Evolutionary conservation across 495 filamentous ascomycete genomes (phyloP), one percentile per base, ranked within the genome.

Genomic region (Penicillium manginii): DNA sequence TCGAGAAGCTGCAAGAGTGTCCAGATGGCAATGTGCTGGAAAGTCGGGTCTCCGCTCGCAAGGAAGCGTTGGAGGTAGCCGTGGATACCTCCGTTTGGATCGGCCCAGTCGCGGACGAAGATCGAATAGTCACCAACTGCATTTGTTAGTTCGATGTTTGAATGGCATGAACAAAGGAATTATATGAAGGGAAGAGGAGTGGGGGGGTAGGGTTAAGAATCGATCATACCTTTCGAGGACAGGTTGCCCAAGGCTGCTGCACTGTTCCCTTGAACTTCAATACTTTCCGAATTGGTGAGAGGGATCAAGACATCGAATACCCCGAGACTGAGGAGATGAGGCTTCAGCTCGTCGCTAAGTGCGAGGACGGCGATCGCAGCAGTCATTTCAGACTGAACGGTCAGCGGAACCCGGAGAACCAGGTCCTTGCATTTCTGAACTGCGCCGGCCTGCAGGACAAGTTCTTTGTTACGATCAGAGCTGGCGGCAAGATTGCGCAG

Each of bases 11-110:
- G 94, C 10, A 98, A 85, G 45, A 98, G 78, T 1, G 94, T 98
- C 94, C 94, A 98, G 62, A 97, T 97, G 35, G 94, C 93, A 64
- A 98, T 98, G 72, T 98, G 94, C 70, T 98, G 94, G 80, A 98
- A 98, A 1, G 94, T 98, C 12, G 96, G 88, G 69, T 98, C 94
- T 40, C 91, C 92, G 66, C 91, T 96, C 19, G 87, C 91, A 5
- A 98, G 84, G 78, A 98, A 98, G 49, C 94, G 86, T 58, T 85
- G 88, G 18, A 98, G 81, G 67, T 98, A 98, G 50, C 94, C 93
- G 69, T 96, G 92, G 59, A 98, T 96, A 26, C 94, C 94, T 54
- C 92, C 93, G 57, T 92, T 88, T 3, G 94, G 94, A 64, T 96
- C 88, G 21, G 81, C 86, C 94, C 94, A 98, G 73, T 93, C 88